A percentile compares a stretch with the other conserved stretches of the same genome.
Evolutionary conservation across 345 rosid species (phyloP).

Genomic region (Geranium brycei): DNA sequence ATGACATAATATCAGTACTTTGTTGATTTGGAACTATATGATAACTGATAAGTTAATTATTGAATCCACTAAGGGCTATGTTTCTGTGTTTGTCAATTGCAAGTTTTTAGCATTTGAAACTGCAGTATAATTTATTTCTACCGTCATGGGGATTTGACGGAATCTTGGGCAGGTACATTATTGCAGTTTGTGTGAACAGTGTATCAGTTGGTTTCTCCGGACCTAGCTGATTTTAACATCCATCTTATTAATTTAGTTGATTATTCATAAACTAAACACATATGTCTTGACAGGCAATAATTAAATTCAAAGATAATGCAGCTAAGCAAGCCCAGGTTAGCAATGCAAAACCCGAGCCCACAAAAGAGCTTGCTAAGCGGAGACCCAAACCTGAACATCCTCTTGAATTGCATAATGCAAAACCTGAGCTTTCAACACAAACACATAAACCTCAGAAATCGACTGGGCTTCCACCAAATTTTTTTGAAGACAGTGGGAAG

Average conservation of each 20-base stretch:
- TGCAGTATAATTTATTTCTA: no score
- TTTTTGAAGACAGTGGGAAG: constrained; percentile 37
- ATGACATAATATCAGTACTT: no score
- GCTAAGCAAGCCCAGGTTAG: constrained; percentile 19
- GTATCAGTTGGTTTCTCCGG: neutral
- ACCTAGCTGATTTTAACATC: neutral
- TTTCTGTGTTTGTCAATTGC: no score
- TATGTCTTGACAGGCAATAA: constrained; percentile 40
- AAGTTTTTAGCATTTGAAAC: no score
- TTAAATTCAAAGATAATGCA: constrained; percentile 52
- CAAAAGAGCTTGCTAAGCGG: constrained; percentile 4
- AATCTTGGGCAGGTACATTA: no score
- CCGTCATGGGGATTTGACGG: no score
- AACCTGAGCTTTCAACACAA: constrained; percentile 19
- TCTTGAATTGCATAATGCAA: constrained; percentile 11
- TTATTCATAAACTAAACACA: constrained; percentile 1
- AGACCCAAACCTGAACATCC: constrained; percentile 11
- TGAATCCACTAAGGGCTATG: no score
- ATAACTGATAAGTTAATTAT: no score
- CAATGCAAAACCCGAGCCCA: constrained; percentile 11
- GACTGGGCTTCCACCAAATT: constrained; percentile 42
- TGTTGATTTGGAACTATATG: no score
- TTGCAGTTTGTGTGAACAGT: neutral
- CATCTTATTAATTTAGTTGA: neutral
- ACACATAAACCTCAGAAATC: constrained; percentile 21